Conservation (phyloP, 768 basidiomycete genomes). For the Lentinula guzmanii region DNA sequence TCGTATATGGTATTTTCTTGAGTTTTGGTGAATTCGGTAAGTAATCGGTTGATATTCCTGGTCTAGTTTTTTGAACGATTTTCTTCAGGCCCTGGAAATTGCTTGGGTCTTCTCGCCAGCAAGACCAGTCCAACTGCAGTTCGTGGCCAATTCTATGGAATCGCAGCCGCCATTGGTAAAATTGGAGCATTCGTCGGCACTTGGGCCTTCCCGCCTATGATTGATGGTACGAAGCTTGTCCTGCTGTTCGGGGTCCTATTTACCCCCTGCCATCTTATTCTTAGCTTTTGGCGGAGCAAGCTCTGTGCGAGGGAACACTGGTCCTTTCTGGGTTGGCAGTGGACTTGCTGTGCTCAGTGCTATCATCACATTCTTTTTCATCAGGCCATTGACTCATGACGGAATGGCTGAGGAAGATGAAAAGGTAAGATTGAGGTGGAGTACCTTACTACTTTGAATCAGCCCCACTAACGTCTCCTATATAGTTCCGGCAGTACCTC, state of each 20-base stretch:
- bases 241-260: neutral
- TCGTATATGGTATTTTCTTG: conserved; percentile 89
- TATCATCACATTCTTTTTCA: conserved; percentile 61
- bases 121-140: conserved; percentile 84
- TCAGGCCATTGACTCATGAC: conserved; percentile 68
- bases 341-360: conserved; percentile 79
- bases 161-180: conserved; percentile 84
- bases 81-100: conserved; percentile 69
- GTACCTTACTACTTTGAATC: neutral
- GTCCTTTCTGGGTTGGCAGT: conserved; percentile 86
- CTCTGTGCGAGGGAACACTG: conserved; percentile 60
- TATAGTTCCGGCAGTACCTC: conserved; percentile 78
- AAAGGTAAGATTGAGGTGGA: conserved; percentile 31
- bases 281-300: conserved; percentile 56
- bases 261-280: conserved; percentile 7
- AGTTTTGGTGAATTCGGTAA: conserved; percentile 80
- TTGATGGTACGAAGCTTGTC: conserved; percentile 36
- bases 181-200: conserved; percentile 80
- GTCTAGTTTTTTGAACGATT: neutral
- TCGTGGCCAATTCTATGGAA: conserved; percentile 81
- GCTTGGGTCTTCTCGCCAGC: conserved; percentile 76
- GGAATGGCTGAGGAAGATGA: conserved; percentile 77
- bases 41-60: conserved; percentile 6
- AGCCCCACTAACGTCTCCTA: neutral
- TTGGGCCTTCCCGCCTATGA: conserved; percentile 70